phyloP scores from a whole-genome alignment of 345 rosid genomes.

The Eucalyptus regnans region DNA sequence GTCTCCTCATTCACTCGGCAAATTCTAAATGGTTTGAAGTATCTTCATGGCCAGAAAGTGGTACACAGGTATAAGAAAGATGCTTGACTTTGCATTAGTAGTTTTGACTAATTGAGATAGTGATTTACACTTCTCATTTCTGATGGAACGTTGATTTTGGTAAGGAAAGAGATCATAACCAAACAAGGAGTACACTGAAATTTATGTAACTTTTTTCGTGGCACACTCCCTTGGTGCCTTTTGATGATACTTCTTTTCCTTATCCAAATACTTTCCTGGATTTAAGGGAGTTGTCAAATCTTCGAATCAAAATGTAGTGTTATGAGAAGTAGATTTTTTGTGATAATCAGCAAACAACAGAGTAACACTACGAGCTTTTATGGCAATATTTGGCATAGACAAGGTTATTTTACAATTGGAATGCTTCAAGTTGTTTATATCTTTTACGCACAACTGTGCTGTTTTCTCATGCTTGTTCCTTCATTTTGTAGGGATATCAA shows the following conservation, averaged over 20 bases:
- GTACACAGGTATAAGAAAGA: conserved; percentile 12
- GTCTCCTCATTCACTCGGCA: not conserved
- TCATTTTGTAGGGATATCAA: conserved; percentile 10
- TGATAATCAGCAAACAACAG: not conserved
- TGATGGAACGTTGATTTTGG: too few species aligned
- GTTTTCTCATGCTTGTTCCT: not conserved
- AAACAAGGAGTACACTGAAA: not conserved
- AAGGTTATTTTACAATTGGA: not conserved
- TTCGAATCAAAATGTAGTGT: not conserved
- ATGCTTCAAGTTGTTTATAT: not conserved
- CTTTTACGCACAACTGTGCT: not conserved
- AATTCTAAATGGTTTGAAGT: conserved; percentile 59
- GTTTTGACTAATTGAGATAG: not conserved
- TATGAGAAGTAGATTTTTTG: not conserved
- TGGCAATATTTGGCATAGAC: not conserved
- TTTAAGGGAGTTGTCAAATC: not conserved
- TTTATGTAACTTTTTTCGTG: not conserved
- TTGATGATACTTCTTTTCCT: not conserved
- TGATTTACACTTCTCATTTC: not conserved
- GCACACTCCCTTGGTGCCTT: not conserved
- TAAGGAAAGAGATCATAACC: not conserved
- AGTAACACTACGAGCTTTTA: not conserved
- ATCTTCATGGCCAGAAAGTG: conserved; percentile 61
- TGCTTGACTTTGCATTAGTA: not conserved
- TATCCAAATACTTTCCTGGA: not conserved